Conservation (phyloP, 345 rosid species). For the Pistacia atlantica region DNA sequence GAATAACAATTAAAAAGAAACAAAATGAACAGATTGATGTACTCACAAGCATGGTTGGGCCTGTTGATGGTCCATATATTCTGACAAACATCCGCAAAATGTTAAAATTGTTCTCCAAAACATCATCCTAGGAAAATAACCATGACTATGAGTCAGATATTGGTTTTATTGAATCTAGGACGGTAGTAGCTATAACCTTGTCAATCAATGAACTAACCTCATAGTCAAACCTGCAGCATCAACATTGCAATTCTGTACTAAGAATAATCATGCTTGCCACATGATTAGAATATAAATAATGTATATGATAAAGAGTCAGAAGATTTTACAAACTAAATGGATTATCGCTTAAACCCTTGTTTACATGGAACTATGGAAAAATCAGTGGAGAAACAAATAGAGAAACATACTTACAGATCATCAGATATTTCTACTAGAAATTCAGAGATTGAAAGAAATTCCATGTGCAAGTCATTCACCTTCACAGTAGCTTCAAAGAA, state of each 20-base stretch:
- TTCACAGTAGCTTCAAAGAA: constrained; percentile 45
- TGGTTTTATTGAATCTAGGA: neutral
- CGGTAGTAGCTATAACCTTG: neutral
- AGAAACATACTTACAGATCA: constrained; percentile 59
- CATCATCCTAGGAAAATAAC: constrained; percentile 65
- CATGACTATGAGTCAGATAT: constrained; percentile 12
- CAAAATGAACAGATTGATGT: constrained; percentile 6
- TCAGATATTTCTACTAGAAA: constrained; percentile 88
- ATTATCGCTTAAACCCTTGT: neutral
- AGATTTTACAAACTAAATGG: neutral
- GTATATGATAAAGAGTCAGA: neutral
- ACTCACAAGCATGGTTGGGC: constrained; percentile 74
- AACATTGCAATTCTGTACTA: constrained; percentile 17
- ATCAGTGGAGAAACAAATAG: constrained; percentile 11
- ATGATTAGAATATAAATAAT: constrained; percentile 16
- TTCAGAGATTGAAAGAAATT: constrained; percentile 79
- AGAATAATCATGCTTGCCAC: constrained; percentile 29
- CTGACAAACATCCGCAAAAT: constrained; percentile 79
- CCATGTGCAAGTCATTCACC: constrained; percentile 90
- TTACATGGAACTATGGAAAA: neutral
- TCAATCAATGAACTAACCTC: constrained; percentile 52
- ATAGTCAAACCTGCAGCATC: constrained; percentile 67
- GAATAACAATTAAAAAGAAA: neutral
- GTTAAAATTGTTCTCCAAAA: constrained; percentile 76
- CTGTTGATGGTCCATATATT: constrained; percentile 69